Evolutionary conservation across 192 early-diverging fungal genomes (phyloP).

Genomic region (Obelidium mucronatum): DNA sequence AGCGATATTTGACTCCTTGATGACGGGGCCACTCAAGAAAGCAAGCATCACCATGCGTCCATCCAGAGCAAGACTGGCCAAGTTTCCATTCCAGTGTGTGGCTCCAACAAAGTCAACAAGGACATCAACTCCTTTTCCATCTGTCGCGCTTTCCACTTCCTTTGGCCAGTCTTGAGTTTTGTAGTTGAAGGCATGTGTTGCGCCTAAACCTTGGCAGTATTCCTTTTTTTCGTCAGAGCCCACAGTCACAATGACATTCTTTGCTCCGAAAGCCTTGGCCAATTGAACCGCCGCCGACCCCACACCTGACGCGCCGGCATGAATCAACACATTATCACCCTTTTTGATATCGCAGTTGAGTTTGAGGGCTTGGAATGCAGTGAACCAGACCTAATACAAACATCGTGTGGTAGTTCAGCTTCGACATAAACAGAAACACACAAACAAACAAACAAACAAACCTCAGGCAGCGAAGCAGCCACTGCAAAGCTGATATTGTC

Average conservation of each 20-base stretch:
- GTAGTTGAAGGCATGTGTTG: constrained; percentile 85
- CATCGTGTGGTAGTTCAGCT: too few species aligned
- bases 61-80: constrained; percentile 74
- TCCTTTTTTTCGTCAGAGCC: constrained; percentile 77
- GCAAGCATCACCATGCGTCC: constrained; percentile 87
- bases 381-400: constrained; percentile 84
- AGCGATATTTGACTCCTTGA: constrained; percentile 55
- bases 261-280: constrained; percentile 59
- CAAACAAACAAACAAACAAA: too few species aligned
- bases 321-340: constrained; percentile 83
- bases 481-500: constrained; percentile 70
- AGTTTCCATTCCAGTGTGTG: constrained; percentile 50
- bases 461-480: constrained; percentile 82
- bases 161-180: constrained; percentile 71
- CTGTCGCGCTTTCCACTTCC: constrained; percentile 72
- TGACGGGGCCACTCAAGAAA: constrained; percentile 67
- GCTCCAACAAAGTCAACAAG: constrained; percentile 86
- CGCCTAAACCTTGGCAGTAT: constrained; percentile 73
- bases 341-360: constrained; percentile 77
- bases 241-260: constrained; percentile 81
- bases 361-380: constrained; percentile 82
- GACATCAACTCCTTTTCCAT: constrained; percentile 76
- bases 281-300: constrained; percentile 90
- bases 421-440: too few species aligned
- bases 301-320: constrained; percentile 90